Conservation (phyloP, 2,329 filamentous ascomycete species). For the Sphaceloma murrayae region DNA sequence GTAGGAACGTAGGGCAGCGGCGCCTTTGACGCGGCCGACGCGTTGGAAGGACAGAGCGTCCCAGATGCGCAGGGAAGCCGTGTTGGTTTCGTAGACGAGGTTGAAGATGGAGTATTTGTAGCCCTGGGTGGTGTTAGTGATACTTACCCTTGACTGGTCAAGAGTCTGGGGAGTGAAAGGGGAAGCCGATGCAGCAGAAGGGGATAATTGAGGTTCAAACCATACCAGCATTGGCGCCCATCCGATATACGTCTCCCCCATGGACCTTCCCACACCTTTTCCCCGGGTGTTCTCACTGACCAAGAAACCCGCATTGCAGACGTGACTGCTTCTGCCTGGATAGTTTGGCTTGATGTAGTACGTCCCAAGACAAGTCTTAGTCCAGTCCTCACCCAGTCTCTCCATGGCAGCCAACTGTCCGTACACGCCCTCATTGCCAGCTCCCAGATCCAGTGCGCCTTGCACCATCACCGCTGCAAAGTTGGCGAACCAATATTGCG, state of each 20-base stretch:
- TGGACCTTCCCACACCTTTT: constrained; percentile 41
- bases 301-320: constrained; percentile 58
- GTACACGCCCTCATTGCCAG: constrained; percentile 45
- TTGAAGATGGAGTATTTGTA: constrained; percentile 94
- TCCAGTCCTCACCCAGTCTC: constrained; percentile 54
- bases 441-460: constrained; percentile 50
- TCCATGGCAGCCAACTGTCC: constrained; percentile 31
- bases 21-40: constrained; percentile 63
- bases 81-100: constrained; percentile 87
- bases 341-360: constrained; percentile 96
- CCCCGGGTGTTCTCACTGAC: constrained; percentile 41
- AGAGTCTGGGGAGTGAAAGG: too few relatives aligned
- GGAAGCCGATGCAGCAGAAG: not conserved
- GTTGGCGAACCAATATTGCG: constrained; percentile 81
- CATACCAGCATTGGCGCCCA: constrained; percentile 43
- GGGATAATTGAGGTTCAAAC: not conserved
- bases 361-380: constrained; percentile 71
- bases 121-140: constrained; percentile 39
- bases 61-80: constrained; percentile 84
- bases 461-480: constrained; percentile 83
- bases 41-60: constrained; percentile 87
- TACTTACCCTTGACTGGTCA: too few relatives aligned
- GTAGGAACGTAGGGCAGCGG: constrained; percentile 41
- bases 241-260: constrained; percentile 44
- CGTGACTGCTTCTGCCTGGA: constrained; percentile 78